Base-by-base conservation (phyloP, 371 early-diverging fungal genomes). In the Parasitella parasitica region DNA sequence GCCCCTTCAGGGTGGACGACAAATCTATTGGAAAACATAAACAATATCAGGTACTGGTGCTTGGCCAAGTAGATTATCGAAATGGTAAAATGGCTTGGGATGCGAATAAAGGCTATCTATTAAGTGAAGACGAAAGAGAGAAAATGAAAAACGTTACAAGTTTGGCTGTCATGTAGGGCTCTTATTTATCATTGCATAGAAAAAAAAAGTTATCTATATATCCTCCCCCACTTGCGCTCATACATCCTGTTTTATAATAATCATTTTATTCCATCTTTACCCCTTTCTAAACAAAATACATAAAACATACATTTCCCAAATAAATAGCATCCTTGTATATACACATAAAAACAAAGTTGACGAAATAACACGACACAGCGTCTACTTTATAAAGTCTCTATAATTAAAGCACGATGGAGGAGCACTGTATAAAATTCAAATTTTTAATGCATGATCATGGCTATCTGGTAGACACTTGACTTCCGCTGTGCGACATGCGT, bases 11-110 rank as follows among this genome's bases (percentile, higher is more conserved):
- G 22, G 76, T 76, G 0, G 76, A 76, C 56, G 72, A 71, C 24
- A 78, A 81, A 55, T 57, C 71, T 0, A 76, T 81, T 55, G 75
- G 75, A 0, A 76, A 71, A 51, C 72, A 81, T 37, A 69, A 56
- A 54, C 81, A 81, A 38, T 81, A 81, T 49, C 76, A 76, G 49
- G 56, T 81, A 0, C 37, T 81, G 15, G 78, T 76, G 2, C 54
- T 76, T 7, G 81, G 81, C 13, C 67, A 76, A 41, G 77, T 74
- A 3, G 52, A 58, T 1, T 62, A 75, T 54, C 54, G 71, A 38
- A 18, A 64, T 13, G 76, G 80, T 12, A 41, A 61, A 18, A 46
- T 72, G 35, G 9, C 12, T 28, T 75, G 77, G 77, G 70, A 75
- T 43, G 26, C 50, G 18, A 39, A 51, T 4, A 63, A 67, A 37